These are phyloP conservation scores for Globisporangium ultimum DNA, from an alignment of 352 stramenopile genomes.

Conservation along the genomic window DNA sequence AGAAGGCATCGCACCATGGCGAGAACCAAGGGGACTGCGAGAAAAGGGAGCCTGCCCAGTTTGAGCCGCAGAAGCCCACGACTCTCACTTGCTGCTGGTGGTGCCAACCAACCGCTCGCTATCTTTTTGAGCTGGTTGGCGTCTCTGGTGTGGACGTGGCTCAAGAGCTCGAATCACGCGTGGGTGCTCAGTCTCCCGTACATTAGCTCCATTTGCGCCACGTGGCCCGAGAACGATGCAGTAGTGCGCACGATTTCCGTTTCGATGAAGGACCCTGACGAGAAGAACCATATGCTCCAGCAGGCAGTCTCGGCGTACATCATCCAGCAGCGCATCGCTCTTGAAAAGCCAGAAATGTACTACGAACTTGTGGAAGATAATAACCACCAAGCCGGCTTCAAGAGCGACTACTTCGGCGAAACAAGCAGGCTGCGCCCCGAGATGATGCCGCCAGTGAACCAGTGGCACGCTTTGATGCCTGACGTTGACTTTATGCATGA, in stretches of 20 bases:
- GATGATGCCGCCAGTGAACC: conserved; percentile 1
- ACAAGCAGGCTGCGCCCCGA: neutral
- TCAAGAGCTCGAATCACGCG: neutral
- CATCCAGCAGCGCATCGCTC: neutral
- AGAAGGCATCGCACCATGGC: neutral
- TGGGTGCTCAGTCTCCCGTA: neutral
- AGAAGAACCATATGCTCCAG: conserved; percentile 12
- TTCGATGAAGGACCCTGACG: neutral
- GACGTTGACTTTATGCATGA: conserved; percentile 6
- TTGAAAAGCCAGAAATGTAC: conserved; percentile 1
- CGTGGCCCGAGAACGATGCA: neutral
- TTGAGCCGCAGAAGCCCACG: neutral
- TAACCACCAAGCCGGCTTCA: neutral
- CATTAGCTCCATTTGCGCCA: neutral
- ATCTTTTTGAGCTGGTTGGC: neutral
- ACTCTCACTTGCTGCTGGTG: neutral
- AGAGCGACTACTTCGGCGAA: neutral
- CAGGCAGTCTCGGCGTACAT: conserved; percentile 10
- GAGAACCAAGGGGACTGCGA: neutral
- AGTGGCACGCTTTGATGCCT: conserved; percentile 2
- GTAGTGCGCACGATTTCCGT: neutral
- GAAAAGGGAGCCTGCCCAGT: neutral
- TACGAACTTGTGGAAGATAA: conserved; percentile 8
- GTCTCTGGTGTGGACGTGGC: neutral
- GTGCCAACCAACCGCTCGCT: neutral